Percentiles rank a stretch among this genome's conserved stretches.
phyloP scores from a whole-genome alignment of 1,284 basidiomycete genomes.

The Termitomyces sp. region DNA sequence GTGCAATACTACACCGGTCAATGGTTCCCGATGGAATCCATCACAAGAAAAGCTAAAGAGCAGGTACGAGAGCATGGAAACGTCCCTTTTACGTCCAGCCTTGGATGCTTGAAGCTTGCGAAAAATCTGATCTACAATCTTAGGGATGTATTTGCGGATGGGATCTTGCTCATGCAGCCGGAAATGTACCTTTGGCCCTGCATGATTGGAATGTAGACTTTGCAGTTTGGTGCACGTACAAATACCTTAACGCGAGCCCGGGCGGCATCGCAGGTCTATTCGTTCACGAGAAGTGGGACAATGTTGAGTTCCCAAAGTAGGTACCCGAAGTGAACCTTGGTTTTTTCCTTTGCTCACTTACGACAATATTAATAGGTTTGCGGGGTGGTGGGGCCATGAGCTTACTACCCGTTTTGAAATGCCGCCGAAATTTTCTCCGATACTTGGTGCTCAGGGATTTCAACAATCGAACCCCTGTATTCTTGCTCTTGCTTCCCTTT shows the following conservation, averaged over 20 bases:
- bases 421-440: conserved; percentile 79
- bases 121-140: conserved; percentile 13
- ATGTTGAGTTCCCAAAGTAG: conserved; percentile 53
- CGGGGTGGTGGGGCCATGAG: conserved; percentile 98
- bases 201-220: conserved; percentile 97
- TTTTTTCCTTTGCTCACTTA: conserved; percentile 14
- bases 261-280: conserved; percentile 94
- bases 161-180: conserved; percentile 94
- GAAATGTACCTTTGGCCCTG: conserved; percentile 86
- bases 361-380: conserved; percentile 49
- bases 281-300: conserved; percentile 80
- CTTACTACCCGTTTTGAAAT: conserved; percentile 86
- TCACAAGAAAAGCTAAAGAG: conserved; percentile 81
- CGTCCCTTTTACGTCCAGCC: conserved; percentile 10
- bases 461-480: conserved; percentile 93
- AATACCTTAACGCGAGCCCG: conserved; percentile 95
- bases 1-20: conserved; percentile 99
- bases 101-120: conserved; percentile 1
- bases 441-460: conserved; percentile 89
- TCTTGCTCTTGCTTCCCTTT: conserved; percentile 72
- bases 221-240: conserved; percentile 97
- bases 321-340: conserved; percentile 16
- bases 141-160: conserved; percentile 91
- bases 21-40: conserved; percentile 80
- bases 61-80: conserved; percentile 42